Percentiles rank a stretch among this genome's conserved stretches.
Evolutionary conservation across 1,284 basidiomycete species (phyloP).

Genomic region (Sporisorium iseilematis-ciliati): DNA sequence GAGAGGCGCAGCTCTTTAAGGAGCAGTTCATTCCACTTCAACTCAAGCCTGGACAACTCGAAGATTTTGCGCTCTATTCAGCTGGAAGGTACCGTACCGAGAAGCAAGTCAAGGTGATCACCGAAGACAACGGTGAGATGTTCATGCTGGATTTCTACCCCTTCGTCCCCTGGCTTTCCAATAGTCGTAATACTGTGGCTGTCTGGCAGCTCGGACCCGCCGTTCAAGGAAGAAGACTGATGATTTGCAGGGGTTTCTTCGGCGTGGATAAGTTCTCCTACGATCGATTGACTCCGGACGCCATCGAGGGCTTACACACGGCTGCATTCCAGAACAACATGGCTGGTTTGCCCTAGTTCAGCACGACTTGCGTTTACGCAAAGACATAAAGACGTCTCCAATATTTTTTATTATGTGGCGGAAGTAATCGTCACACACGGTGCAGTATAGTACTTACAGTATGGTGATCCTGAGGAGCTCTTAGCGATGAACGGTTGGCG

Average conservation of each 20-base stretch:
- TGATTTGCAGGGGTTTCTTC: slow-evolving; percentile 12
- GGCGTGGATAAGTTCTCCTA: neutral
- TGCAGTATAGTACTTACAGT: too few species aligned
- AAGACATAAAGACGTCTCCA: too few species aligned
- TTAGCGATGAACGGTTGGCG: too few species aligned
- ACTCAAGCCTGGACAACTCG: neutral
- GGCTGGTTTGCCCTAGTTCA: neutral
- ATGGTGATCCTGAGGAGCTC: too few species aligned
- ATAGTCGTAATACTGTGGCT: neutral
- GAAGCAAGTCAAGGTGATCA: neutral
- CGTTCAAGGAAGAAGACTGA: slow-evolving; percentile 2
- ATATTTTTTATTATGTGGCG: too few species aligned
- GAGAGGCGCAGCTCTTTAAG: neutral
- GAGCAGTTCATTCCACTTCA: neutral
- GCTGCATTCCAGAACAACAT: neutral
- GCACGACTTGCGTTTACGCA: neutral
- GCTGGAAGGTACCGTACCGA: neutral
- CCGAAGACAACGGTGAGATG: neutral
- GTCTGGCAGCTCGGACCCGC: slow-evolving; percentile 9
- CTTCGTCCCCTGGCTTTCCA: neutral
- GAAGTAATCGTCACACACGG: too few species aligned
- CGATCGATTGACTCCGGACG: neutral
- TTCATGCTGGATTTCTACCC: slow-evolving; percentile 1
- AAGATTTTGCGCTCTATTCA: neutral
- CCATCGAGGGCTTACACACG: neutral